Evolutionary conservation across 257 asterid genomes (phyloP), one percentile per base, ranked within the genome.

Genomic region (Ocimum tenuiflorum): DNA sequence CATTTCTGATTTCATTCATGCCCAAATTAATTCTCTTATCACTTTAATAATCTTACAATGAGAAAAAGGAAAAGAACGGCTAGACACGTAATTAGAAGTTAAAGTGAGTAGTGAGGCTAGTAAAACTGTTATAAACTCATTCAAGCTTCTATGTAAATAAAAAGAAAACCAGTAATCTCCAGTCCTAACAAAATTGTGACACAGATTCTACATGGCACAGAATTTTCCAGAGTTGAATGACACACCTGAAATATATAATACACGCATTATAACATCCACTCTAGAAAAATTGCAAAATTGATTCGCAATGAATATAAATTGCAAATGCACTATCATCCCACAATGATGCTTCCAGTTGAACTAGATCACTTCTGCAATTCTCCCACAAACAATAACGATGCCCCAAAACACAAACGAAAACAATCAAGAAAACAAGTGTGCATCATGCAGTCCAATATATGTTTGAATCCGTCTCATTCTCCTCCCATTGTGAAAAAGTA

Each of bases 1-100:
- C 63, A 80, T 58, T 70, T 75, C 95, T 85, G 78, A 65, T 55
- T 41, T 24, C 54, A 73, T 62, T 68, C 39, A 51, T 49, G 19
- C 35, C 57, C 47, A 53, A 73, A 24, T 33, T 17, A 73, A 12
- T 60, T 55, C 12, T 35, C 31, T 35, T 22, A 61, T 46, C 45
- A 18, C 3, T 46, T 55, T 29, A 39, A 52, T 39, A 71, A 65
- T 72, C 61, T 65, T 36, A 50, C 48, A 63, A 55, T 54, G 3
- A 8, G n/a, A 13, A 23, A 55, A 50, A 36, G 41, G 8, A 67
- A 20, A 48, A 29, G 50, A 42, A 35, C 15, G 46, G n/a, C n/a
- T 46, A 50, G 18, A 33, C 38, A 1, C 24, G 60, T 12, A 42
- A 47, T 33, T n/a, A 31, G 14, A 58, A 29, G 20, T 54, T 14